Evolutionary conservation across 176 grass and related monocot species (phyloP), one percentile per base, ranked within the genome.

Genomic region (Paspalum vaginatum): DNA sequence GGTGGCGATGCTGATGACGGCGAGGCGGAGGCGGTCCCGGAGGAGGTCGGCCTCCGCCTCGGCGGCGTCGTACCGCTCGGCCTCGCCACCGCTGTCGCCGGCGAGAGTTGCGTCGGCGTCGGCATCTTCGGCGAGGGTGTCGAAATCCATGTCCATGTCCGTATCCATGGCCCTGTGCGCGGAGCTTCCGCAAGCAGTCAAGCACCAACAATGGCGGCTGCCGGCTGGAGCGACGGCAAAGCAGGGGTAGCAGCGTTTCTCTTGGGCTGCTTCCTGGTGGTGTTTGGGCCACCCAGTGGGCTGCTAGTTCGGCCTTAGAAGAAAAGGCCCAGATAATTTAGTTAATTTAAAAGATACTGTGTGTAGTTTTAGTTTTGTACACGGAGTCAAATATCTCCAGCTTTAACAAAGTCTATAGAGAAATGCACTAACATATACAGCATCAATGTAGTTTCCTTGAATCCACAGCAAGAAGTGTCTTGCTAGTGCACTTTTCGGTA

Each of bases 1-100:
- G 40, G 82, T 87, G 42, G 86, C 88, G n/a, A 94, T 87, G 65
- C 87, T 87, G 81, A 98, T 89, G 78, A 95, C 88, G 59, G 88
- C 68, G 79, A 99, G 90, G 53, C 84, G 87, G 64, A 99, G 81
- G 41, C 81, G 90, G 40, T 95, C 84, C 13, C 84, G 88, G 62
- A 98, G 96, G 72, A 91, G 67, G 20, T 58, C 83, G 18, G 85
- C 90, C 61, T 83, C 87, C 11, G 84, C 87, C 66, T 89, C 88
- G 39, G 42, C 55, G 21, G 83, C 78, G 24, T 92, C 83, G 14
- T 74, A 48, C 20, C 80, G 87, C 74, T 67, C 61, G 32, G 76
- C 76, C 47, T 66, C 76, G 61, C 61, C 51, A 18, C 32, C 55
- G 24, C 24, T 77, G 26, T 24, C 77, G 21, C 16, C 86, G 40